A percentile compares a stretch with the other conserved stretches of the same genome.
Evolutionary conservation across 495 filamentous ascomycete species (phyloP).

Genomic region (Aspergillus cristatus): DNA sequence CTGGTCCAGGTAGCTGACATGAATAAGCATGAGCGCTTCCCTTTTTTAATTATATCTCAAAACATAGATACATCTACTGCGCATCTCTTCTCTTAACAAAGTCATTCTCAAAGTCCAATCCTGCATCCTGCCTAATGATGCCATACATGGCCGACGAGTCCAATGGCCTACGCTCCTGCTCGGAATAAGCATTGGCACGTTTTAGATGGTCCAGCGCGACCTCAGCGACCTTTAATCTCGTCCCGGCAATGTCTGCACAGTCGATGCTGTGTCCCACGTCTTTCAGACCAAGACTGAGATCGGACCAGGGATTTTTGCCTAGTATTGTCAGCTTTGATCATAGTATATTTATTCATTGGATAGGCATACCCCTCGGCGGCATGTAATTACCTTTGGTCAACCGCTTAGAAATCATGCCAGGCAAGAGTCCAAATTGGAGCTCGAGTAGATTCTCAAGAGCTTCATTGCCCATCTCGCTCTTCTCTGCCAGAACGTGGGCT

Average conservation of each 20-base stretch:
- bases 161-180: conserved; percentile 2
- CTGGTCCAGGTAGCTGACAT: too few relatives aligned
- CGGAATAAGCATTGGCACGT: conserved; percentile 4
- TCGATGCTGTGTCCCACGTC: conserved; percentile 6
- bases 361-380: conserved; percentile 3
- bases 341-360: neutral
- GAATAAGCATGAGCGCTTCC: too few relatives aligned
- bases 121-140: conserved; percentile 7
- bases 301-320: conserved; percentile 7
- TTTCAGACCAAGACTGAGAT: conserved; percentile 7
- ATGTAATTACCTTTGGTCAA: conserved; percentile 8
- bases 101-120: conserved; percentile 7
- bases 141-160: conserved; percentile 9
- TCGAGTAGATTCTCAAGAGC: conserved; percentile 7
- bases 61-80: too few relatives aligned
- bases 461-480: conserved; percentile 4
- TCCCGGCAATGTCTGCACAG: conserved; percentile 2
- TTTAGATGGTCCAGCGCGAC: conserved; percentile 4
- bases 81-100: conserved; percentile 8
- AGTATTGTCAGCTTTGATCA: too few relatives aligned
- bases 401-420: conserved; percentile 2
- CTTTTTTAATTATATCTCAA: too few relatives aligned
- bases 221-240: conserved; percentile 6
- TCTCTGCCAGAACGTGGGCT: conserved; percentile 10
- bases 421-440: conserved; percentile 4